Percentiles rank a stretch among this genome's conserved stretches.
Evolutionary conservation across 2,329 filamentous ascomycete genomes (phyloP).

Genomic region (Neurospora sp.): DNA sequence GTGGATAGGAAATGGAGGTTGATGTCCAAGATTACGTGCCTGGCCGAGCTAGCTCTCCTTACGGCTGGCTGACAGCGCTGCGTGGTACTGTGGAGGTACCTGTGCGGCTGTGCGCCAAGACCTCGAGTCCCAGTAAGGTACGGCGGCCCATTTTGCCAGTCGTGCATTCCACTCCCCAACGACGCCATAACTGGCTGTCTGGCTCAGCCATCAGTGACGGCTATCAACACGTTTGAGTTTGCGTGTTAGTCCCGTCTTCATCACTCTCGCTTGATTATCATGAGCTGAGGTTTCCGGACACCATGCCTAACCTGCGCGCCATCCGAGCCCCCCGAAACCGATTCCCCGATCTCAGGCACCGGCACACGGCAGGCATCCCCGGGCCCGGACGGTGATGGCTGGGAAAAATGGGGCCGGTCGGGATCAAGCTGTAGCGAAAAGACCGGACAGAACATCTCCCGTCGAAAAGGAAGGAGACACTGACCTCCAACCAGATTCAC

Average conservation of each 20-base stretch:
- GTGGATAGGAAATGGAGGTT: constrained; percentile 5
- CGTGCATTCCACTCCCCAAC: not conserved
- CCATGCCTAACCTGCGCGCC: not conserved
- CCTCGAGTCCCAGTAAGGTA: constrained; percentile 10
- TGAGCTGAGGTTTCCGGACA: too few species aligned
- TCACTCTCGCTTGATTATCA: too few species aligned
- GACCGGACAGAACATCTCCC: not conserved
- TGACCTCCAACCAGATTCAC: not conserved
- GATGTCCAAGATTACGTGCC: constrained; percentile 20
- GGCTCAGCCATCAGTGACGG: too few species aligned
- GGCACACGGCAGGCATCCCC: not conserved
- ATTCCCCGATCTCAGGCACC: not conserved
- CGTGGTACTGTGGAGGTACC: not conserved
- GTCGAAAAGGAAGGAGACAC: not conserved
- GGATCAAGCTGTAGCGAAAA: not conserved
- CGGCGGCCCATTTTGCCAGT: constrained; percentile 4
- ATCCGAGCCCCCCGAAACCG: not conserved
- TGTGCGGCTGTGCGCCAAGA: constrained; percentile 15
- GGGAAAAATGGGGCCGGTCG: not conserved
- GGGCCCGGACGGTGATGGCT: not conserved
- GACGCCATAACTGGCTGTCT: too few species aligned
- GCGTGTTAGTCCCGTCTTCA: too few species aligned
- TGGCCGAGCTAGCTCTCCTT: constrained; percentile 7
- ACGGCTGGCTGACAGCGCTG: constrained; percentile 3
- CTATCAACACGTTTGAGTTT: too few species aligned